Base-by-base conservation (phyloP, 345 rosid genomes). In the Linum usitatissimum region DNA sequence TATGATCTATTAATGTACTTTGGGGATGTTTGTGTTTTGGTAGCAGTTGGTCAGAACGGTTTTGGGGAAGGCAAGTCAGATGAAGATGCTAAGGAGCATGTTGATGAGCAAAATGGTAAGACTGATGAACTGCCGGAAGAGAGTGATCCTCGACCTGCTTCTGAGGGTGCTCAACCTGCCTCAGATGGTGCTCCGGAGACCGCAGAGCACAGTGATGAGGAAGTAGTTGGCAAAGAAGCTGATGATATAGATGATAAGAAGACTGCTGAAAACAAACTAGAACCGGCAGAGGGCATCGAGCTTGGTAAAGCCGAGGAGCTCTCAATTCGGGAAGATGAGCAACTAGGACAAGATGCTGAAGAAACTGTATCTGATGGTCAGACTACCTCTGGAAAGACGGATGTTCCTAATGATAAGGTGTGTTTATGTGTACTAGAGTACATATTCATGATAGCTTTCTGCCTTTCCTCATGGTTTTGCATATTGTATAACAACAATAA, bases 351-450 rank as follows among this genome's bases (percentile, higher is more conserved):
- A 30, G 63, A 12, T 0, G 65, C 65, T 13, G 76, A 68, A 58
- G 77, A 73, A 8, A 55, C 70, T 57, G 14, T 34, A 13, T 38
- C 70, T 30, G 84, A 83, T 10, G 54, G 65, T 5, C 76, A 75
- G 57, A 71, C 79, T 55, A 70, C 72, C 45, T 62, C 83, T 17
- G 86, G 85, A 9, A 78, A 65, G 74, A 80, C 88, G 30, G 87
- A 89, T 55, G 93, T 92, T 68, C 98, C 98, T 3, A 91, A 88
- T 64, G 81, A 90, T 54, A 91, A 88, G 90, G 97, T 85, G 14
- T 48, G 60, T 45, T 38, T 2, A n/a, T 54, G 19, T 54, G 9
- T 19, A 18, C 19, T 18, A 21, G 18, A 8, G 48, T 12, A 40
- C 8, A 7, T 6, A 1, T 40, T 40, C 10, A 6, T 40, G 13